Conservation (phyloP, 1,284 basidiomycete species). For the Sporisorium graminicola region DNA sequence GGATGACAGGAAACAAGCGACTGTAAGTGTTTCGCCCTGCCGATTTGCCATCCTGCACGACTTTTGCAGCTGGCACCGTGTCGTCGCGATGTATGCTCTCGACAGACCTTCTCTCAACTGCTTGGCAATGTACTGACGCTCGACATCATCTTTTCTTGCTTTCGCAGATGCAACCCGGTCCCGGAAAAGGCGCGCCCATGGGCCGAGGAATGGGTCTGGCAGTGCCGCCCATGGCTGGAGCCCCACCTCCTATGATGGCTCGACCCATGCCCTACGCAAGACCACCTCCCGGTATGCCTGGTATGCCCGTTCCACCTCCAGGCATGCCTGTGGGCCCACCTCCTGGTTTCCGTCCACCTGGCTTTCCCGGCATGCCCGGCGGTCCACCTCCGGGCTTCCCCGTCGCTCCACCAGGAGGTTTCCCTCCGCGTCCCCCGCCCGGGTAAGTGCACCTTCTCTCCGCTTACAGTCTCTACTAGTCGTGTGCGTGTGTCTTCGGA, state of each 20-base stretch:
- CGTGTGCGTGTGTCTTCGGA: no score
- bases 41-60: not conserved
- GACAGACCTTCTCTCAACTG: not conserved
- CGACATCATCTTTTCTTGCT: not conserved
- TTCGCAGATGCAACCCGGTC: slow-evolving; percentile 81
- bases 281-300: slow-evolving; percentile 77
- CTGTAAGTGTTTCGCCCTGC: slow-evolving; percentile 67
- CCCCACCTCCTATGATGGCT: slow-evolving; percentile 72
- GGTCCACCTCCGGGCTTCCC: slow-evolving; percentile 50
- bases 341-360: slow-evolving; percentile 65
- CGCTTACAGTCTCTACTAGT: not conserved
- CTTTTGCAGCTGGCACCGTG: no score
- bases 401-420: slow-evolving; percentile 34
- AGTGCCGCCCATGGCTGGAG: slow-evolving; percentile 77
- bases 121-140: not conserved
- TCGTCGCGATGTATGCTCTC: not conserved
- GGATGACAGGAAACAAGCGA: slow-evolving; percentile 88
- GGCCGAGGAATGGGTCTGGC: slow-evolving; percentile 94
- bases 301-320: slow-evolving; percentile 72
- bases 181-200: slow-evolving; percentile 93
- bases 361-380: slow-evolving; percentile 49
- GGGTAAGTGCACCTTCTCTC: slow-evolving; percentile 19
- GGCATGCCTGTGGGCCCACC: slow-evolving; percentile 62
- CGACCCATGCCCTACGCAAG: slow-evolving; percentile 68
- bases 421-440: slow-evolving; percentile 46